Evolutionary conservation across 2,329 filamentous ascomycete species (phyloP), one percentile per base, ranked within the genome.

Genomic region (Neurospora crassa): DNA sequence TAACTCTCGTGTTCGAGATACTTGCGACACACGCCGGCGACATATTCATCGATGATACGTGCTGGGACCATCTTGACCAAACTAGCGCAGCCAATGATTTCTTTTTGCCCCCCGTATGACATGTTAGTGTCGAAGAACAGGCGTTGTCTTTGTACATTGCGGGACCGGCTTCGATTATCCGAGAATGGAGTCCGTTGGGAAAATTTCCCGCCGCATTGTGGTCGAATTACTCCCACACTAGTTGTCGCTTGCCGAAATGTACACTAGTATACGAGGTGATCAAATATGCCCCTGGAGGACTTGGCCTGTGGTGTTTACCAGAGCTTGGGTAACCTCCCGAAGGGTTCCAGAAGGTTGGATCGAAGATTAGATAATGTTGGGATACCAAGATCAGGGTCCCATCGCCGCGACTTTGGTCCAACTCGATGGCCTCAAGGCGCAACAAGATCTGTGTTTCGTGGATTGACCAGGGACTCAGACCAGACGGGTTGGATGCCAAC

Each of bases 221-320:
- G 20, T 72, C 67, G 7, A 47, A 68, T 37, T 70, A 73, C 18
- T 73, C 71, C 71, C 71, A 73, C 20, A 67, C 34, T 3, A 71
- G 11, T 41, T 70, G 69, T 34, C 37, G 68, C n/a, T 43, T 69
- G 43, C 67, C 70, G 20, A 73, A 71, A 34, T 73, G 70, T 20
- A n/a, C n/a, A n/a, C n/a, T n/a, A 73, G 59, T 40, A 71, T 45
- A 42, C 71, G 71, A 11, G 71, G 68, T 12, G 71, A 43, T 5
- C 70, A 47, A 11, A 73, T 45, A 10, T 70, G 71, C 45, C 71
- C 68, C 41, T 73, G 71, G 11, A 73, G 42, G 18, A 68, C 70
- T 70, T 70, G 71, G n/a, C 42, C 70, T 16, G 45, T 40, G 11
- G 43, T 73, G 68, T 71, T 71, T 37, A 72, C 71, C 12, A 67